These are phyloP conservation scores for Neurospora sp. DNA, from an alignment of 495 filamentous ascomycete species.

Conservation along the genomic window DNA sequence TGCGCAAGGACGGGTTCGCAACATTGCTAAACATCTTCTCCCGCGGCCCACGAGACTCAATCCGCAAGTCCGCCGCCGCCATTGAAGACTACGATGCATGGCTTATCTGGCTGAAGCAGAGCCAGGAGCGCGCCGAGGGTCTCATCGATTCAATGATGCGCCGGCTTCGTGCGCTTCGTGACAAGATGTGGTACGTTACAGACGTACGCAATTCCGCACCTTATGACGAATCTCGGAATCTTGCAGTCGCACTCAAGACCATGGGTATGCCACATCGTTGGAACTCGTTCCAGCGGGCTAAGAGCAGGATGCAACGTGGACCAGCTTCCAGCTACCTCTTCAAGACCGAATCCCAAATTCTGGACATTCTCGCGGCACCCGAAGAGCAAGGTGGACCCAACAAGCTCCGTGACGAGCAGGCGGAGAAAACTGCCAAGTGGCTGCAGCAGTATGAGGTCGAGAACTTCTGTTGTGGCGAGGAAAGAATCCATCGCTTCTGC, in stretches of 20 bases:
- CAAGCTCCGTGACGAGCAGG: constrained; percentile 93
- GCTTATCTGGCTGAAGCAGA: constrained; percentile 65
- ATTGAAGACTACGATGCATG: constrained; percentile 67
- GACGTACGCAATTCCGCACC: constrained; percentile 86
- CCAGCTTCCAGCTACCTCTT: constrained; percentile 61
- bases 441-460: constrained; percentile 70
- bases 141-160: constrained; percentile 58
- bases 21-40: constrained; percentile 62
- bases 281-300: constrained; percentile 41
- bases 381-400: constrained; percentile 82
- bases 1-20: constrained; percentile 54
- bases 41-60: constrained; percentile 55
- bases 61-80: constrained; percentile 52
- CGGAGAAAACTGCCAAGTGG: constrained; percentile 79
- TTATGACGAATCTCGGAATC: constrained; percentile 82
- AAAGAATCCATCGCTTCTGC: constrained; percentile 89
- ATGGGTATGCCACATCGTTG: constrained; percentile 61
- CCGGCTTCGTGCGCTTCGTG: constrained; percentile 56
- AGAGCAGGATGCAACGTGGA: constrained; percentile 45
- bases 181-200: constrained; percentile 99
- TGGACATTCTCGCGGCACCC: constrained; percentile 76
- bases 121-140: constrained; percentile 58
- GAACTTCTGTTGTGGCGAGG: constrained; percentile 93
- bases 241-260: constrained; percentile 79
- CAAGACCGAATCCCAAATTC: constrained; percentile 73